Conservation (phyloP, 345 rosid species). For the Turnera subulata region DNA sequence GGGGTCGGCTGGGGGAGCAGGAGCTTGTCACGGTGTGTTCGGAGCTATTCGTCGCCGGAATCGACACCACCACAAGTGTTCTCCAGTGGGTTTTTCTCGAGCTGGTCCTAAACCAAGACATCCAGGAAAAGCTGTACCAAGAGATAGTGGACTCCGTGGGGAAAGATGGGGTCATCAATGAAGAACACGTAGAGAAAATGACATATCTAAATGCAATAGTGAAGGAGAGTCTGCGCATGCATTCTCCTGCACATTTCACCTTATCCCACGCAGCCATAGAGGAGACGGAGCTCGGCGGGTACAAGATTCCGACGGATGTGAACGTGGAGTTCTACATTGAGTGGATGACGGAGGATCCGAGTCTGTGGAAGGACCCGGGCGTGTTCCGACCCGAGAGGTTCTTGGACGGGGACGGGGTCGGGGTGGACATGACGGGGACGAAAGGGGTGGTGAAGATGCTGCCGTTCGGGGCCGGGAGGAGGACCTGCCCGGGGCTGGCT, state of each 20-base stretch:
- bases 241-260: constrained; percentile 25
- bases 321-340: constrained; percentile 22
- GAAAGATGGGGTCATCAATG: constrained; percentile 13
- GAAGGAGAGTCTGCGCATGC: constrained; percentile 19
- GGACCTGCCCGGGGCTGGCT: constrained; percentile 23
- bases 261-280: constrained; percentile 18
- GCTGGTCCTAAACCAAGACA: constrained; percentile 57
- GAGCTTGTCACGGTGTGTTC: constrained; percentile 86
- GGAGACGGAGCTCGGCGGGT: constrained; percentile 19
- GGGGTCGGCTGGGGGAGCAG: constrained; percentile 54
- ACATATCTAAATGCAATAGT: constrained; percentile 16
- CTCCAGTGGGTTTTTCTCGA: constrained; percentile 81
- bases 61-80: constrained; percentile 81
- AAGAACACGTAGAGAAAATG: constrained; percentile 18
- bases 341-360: constrained; percentile 30
- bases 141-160: constrained; percentile 64
- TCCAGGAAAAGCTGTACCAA: constrained; percentile 60
- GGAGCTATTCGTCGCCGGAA: constrained; percentile 83
- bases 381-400: constrained; percentile 25
- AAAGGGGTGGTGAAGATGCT: constrained; percentile 21
- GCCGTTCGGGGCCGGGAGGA: constrained; percentile 25
- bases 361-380: constrained; percentile 18
- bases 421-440: constrained; percentile 21
- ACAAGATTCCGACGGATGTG: constrained; percentile 22
- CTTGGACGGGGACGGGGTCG: constrained; percentile 22